Evolutionary conservation across 331 rosid genomes (phyloP), one percentile per base, ranked within the genome.

Genomic region (Telfairia occidentalis): DNA sequence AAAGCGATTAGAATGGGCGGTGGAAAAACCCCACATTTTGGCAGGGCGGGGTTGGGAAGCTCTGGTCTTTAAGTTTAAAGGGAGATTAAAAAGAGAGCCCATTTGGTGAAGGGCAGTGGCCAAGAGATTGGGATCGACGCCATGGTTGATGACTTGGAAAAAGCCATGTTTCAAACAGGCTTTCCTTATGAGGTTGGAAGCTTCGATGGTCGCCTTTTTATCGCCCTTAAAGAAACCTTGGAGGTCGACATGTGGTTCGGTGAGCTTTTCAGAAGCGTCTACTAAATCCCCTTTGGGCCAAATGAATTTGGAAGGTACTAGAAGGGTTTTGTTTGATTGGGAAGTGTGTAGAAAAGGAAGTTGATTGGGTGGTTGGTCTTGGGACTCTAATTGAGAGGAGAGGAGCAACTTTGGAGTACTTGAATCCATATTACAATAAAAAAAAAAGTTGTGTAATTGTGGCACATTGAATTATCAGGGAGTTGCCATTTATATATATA

Each of bases 21-120:
- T 67, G n/a, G 74, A 67, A 24, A 37, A 67, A 23, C 74, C 74
- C 74, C 74, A 67, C 74, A 67, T 67, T 40, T 67, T 67, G 11
- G 7, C 12, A 40, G 72, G n/a, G 8, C 9, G 7, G 34, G 18
- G 1, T 9, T 65, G 18, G 3, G 21, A 42, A 5, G 54, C 54
- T 3, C 13, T 67, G 6, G 12, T 23, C 35, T 42, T 67, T 4
- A 23, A 13, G 55, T 24, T 11, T 0, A 13, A 23, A 21, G 74
- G 74, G 1, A 67, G 74, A 34, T 67, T 42, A 43, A 67, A 67
- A 21, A 67, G 18, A 40, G 50, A 7, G 5, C 7, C 54, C 74
- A 67, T 40, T 42, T 67, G 12, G 0, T 67, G 6, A 12, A 67
- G 54, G 55, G 74, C 74, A 5, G 35, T 67, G 54, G 34, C 49